Evolutionary conservation across 306 rosid species (phyloP).

Genomic region (Canavalia ensiformis): DNA sequence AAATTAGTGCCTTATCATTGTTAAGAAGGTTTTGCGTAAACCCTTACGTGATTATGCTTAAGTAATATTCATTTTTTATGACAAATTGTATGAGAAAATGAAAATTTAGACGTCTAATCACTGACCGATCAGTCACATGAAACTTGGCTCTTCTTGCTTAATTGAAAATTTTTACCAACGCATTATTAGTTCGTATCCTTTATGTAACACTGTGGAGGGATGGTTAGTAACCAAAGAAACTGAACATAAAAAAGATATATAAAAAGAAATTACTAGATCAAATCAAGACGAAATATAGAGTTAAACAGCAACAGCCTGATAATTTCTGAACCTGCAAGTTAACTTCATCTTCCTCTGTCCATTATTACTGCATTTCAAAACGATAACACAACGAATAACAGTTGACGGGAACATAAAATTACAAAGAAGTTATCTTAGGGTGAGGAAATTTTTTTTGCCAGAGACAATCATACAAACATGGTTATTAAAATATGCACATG

Average conservation of each 20-base stretch:
- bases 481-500: not conserved
- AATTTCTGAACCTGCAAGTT: not conserved
- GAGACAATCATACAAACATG: not conserved
- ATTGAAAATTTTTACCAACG: too few species aligned
- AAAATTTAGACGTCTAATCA: not conserved
- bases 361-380: not conserved
- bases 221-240: not conserved
- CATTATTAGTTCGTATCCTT: not conserved
- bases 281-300: not conserved
- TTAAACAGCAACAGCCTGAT: not conserved
- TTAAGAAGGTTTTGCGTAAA: too few species aligned
- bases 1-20: too few species aligned
- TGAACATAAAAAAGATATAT: not conserved
- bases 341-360: not conserved
- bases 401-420: not conserved
- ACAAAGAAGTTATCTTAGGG: not conserved
- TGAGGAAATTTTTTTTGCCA: too few species aligned
- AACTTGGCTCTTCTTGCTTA: too few species aligned
- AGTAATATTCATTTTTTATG: not conserved
- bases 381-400: slow-evolving; percentile 1
- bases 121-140: not conserved
- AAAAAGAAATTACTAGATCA: not conserved
- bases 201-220: not conserved
- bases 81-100: not conserved
- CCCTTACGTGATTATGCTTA: too few species aligned